Percentiles rank a stretch among this genome's conserved stretches.
phyloP scores from a whole-genome alignment of 2,329 filamentous ascomycete genomes.

The Pezicula radicicola region DNA sequence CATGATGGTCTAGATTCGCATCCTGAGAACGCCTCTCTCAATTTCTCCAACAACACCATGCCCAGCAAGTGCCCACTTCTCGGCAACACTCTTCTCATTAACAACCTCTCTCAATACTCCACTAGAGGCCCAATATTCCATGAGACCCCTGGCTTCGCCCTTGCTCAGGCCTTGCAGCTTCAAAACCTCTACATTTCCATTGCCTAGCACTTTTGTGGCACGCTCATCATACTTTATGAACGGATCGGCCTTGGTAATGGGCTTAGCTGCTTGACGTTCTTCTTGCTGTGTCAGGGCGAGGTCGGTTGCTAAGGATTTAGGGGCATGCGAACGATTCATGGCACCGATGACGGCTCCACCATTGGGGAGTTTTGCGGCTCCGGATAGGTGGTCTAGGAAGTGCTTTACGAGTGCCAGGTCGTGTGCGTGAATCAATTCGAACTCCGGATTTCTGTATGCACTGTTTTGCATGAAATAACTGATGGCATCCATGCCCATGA shows the following conservation, averaged over 20 bases:
- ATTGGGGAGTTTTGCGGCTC: slow-evolving; percentile 56
- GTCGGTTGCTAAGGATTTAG: slow-evolving; percentile 62
- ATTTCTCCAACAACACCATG: slow-evolving; percentile 83
- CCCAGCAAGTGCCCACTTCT: slow-evolving; percentile 82
- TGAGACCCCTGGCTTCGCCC: slow-evolving; percentile 70
- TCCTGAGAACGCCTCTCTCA: slow-evolving; percentile 60
- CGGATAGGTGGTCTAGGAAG: slow-evolving; percentile 71
- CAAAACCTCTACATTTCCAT: slow-evolving; percentile 46
- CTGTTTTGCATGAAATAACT: slow-evolving; percentile 77
- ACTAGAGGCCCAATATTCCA: slow-evolving; percentile 93
- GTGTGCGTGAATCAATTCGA: slow-evolving; percentile 78
- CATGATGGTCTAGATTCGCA: slow-evolving; percentile 18
- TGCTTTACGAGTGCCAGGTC: slow-evolving; percentile 74
- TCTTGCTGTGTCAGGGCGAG: slow-evolving; percentile 59
- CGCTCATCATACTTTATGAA: slow-evolving; percentile 56
- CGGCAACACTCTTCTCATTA: slow-evolving; percentile 67
- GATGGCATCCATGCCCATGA: slow-evolving; percentile 77
- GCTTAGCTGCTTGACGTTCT: slow-evolving; percentile 35
- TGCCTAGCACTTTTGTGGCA: slow-evolving; percentile 49
- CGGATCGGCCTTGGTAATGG: slow-evolving; percentile 44
- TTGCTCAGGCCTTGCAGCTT: slow-evolving; percentile 68
- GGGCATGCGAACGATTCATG: slow-evolving; percentile 69
- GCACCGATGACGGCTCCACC: slow-evolving; percentile 78
- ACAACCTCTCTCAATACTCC: slow-evolving; percentile 72
- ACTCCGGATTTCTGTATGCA: slow-evolving; percentile 70